Evolutionary conservation across 106 monocot species (phyloP), one percentile per base, ranked within the genome.

Genomic region (Dendrobium huoshanense): DNA sequence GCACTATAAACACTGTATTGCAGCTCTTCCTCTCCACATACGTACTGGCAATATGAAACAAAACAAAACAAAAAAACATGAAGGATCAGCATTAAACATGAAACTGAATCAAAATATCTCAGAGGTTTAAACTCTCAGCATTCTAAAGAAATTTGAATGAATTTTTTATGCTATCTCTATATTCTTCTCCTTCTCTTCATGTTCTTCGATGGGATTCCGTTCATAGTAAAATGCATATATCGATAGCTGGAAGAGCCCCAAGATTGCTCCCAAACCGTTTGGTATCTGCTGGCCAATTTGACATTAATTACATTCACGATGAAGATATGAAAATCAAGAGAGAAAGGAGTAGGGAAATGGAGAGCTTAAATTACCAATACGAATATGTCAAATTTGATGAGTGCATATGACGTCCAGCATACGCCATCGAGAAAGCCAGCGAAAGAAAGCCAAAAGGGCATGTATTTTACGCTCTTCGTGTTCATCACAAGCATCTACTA

Each of bases 401-500:
- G 67, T 22, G 79, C 79, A 31, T 80, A 80, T 24, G 55, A 41
- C 2, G 68, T 70, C 79, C 79, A 80, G 47, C 67, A 67, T 13
- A 80, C 15, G 65, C 79, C 79, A 48, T 80, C 70, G 45, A 80
- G 68, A 42, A 80, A 70, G 1, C 68, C 48, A 6, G 79, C 79
- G 0, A 80, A 41, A 6, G 80, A 80, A 41, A 80, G 80, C 55
- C 48, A 55, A 27, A 80, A 73, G 3, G 80, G 80, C 80, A 80
- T 80, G 80, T 80, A 80, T 40, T 80, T 72, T 7, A 80, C 80
- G 16, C 80, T 80, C 68, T 70, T 80, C 13, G 79, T 80, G 27
- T 70, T 33, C 10, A 80, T 80, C 67, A 80, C 79, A 16, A 80
- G 2, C 65, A 48, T 80, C 79, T 80, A 65, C 64, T 51, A 51